These are phyloP conservation scores for Ascochyta pisi DNA, from an alignment of 2,329 filamentous ascomycete species.

Conservation along the genomic window DNA sequence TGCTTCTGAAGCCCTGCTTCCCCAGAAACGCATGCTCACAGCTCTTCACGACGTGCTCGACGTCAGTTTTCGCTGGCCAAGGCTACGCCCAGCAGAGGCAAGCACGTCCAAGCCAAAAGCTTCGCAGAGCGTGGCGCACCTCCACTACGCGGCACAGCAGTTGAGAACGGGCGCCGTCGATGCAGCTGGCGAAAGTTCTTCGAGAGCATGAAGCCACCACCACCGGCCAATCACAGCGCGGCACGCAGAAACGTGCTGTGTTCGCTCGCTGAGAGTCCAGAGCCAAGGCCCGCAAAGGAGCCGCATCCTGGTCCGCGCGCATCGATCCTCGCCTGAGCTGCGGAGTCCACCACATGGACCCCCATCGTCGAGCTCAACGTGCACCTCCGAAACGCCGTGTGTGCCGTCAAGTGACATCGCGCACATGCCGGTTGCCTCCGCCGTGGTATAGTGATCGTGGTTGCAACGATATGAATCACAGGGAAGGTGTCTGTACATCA, in stretches of 20 bases:
- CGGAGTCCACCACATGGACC: not conserved
- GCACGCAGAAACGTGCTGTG: constrained; percentile 10
- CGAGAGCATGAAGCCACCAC: not conserved
- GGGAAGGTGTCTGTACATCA: not conserved
- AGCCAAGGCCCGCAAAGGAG: constrained; percentile 15
- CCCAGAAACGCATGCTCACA: constrained; percentile 6
- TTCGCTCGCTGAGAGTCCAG: constrained; percentile 17
- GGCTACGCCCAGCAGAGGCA: constrained; percentile 17
- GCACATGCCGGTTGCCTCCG: constrained; percentile 1
- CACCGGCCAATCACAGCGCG: constrained; percentile 6
- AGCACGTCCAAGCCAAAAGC: constrained; percentile 19
- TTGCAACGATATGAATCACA: not conserved
- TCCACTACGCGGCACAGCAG: constrained; percentile 5
- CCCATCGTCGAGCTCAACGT: constrained; percentile 3
- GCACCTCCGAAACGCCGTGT: not conserved
- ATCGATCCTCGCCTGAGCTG: constrained; percentile 7
- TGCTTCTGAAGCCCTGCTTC: constrained; percentile 14
- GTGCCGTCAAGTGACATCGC: constrained; percentile 6
- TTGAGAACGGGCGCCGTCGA: not conserved
- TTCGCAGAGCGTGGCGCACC: constrained; percentile 14
- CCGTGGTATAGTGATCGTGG: not conserved
- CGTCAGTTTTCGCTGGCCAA: constrained; percentile 11
- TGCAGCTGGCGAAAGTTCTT: constrained; percentile 11
- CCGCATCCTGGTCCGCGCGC: constrained; percentile 3
- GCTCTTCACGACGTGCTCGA: not conserved